Percentiles rank a stretch among this genome's conserved stretches.
Conservation (phyloP, 108 stramenopile species). For the Skeletonema grethae region DNA sequence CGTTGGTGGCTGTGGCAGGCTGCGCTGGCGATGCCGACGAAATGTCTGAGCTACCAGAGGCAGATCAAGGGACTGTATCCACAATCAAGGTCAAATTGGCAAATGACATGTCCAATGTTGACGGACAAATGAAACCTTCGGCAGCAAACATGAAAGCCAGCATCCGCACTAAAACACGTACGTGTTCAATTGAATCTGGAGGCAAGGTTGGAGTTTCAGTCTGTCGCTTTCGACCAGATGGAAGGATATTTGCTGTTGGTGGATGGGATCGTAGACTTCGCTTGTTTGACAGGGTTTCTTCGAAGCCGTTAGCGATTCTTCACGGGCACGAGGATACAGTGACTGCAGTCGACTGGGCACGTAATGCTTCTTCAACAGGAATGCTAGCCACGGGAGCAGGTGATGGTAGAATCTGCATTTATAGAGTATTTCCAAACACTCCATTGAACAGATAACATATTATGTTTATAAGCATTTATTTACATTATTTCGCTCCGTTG, state of each 20-base stretch:
- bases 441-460: background rate
- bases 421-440: constrained; percentile 51
- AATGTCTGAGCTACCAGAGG: constrained; percentile 47
- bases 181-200: constrained; percentile 60
- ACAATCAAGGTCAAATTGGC: constrained; percentile 59
- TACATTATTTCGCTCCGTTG: background rate
- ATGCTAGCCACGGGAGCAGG: constrained; percentile 70
- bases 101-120: constrained; percentile 7
- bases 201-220: constrained; percentile 75
- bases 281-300: constrained; percentile 60
- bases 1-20: constrained; percentile 70
- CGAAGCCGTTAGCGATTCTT: constrained; percentile 65
- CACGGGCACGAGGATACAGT: constrained; percentile 64
- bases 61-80: constrained; percentile 61
- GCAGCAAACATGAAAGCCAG: constrained; percentile 27
- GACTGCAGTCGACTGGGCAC: constrained; percentile 78
- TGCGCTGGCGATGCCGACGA: constrained; percentile 78
- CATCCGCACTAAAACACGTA: constrained; percentile 56
- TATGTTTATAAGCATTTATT: no score
- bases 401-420: constrained; percentile 66
- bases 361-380: constrained; percentile 57
- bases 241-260: constrained; percentile 78
- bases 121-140: constrained; percentile 18
- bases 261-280: constrained; percentile 86
- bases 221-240: constrained; percentile 82